Evolutionary conservation across 2,329 filamentous ascomycete species (phyloP).

Genomic region (Aureobasidium namibiae): DNA sequence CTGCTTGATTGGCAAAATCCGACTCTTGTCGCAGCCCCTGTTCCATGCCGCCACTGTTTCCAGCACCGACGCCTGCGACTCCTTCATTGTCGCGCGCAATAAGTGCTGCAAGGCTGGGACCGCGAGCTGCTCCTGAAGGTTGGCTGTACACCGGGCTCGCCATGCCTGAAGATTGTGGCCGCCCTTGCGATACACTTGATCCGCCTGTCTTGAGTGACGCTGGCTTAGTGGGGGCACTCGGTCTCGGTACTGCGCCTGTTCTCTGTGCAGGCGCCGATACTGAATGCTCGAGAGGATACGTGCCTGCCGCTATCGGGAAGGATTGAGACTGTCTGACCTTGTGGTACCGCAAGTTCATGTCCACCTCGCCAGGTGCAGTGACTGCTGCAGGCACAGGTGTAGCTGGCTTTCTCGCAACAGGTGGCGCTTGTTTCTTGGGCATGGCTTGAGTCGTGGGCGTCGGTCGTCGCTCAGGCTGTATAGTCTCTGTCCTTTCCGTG

Average conservation of each 20-base stretch:
- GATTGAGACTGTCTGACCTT: slow-evolving; percentile 18
- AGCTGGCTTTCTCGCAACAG: slow-evolving; percentile 22
- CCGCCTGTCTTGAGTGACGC: slow-evolving; percentile 47
- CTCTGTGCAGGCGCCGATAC: slow-evolving; percentile 17
- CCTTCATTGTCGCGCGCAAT: slow-evolving; percentile 30
- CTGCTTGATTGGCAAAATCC: not conserved
- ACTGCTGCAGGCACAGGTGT: not conserved
- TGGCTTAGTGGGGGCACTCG: slow-evolving; percentile 53
- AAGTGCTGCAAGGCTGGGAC: slow-evolving; percentile 24
- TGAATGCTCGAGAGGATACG: slow-evolving; percentile 8
- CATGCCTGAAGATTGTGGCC: slow-evolving; percentile 17
- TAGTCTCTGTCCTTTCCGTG: slow-evolving; percentile 44
- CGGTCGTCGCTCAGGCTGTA: not conserved
- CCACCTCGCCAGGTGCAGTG: slow-evolving; percentile 15
- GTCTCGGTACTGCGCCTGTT: slow-evolving; percentile 30
- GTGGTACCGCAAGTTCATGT: slow-evolving; percentile 15
- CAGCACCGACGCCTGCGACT: slow-evolving; percentile 22
- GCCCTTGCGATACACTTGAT: slow-evolving; percentile 15
- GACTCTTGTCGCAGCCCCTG: not conserved
- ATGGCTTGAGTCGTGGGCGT: slow-evolving; percentile 1
- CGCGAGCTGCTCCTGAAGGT: slow-evolving; percentile 23
- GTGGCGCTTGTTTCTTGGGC: slow-evolving; percentile 14
- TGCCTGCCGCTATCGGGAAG: not conserved
- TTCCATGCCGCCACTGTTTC: slow-evolving; percentile 14
- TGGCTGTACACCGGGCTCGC: slow-evolving; percentile 20